Evolutionary conservation across 176 grass and related monocot genomes (phyloP).

Genomic region (Saccharum officinarum): DNA sequence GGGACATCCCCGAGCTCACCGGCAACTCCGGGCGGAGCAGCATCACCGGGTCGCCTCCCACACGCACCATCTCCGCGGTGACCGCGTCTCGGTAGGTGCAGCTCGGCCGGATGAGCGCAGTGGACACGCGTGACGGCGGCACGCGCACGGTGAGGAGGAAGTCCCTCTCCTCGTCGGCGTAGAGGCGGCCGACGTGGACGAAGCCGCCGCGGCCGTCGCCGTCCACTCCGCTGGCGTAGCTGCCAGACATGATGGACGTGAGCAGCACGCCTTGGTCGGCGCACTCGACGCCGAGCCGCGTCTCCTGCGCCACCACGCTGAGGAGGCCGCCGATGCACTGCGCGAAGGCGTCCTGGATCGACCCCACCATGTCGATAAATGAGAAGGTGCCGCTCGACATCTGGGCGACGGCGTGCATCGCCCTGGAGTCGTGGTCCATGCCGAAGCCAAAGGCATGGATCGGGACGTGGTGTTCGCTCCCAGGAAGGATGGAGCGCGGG

Average conservation of each 20-base stretch:
- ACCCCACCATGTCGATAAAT: conserved; percentile 49
- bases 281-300: conserved; percentile 49
- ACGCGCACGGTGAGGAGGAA: conserved; percentile 60
- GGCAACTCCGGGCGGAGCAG: conserved; percentile 21
- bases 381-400: conserved; percentile 74
- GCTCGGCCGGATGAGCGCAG: conserved; percentile 34
- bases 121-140: conserved; percentile 19
- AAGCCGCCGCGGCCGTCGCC: conserved; percentile 32
- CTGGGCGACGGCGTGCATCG: conserved; percentile 56
- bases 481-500: conserved; percentile 49
- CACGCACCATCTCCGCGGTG: conserved; percentile 26
- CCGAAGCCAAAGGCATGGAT: conserved; percentile 80
- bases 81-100: conserved; percentile 59
- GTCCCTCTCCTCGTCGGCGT: conserved; percentile 78
- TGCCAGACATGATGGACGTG: conserved; percentile 53
- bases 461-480: conserved; percentile 36
- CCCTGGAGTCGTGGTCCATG: conserved; percentile 50
- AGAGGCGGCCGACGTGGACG: conserved; percentile 60
- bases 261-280: conserved; percentile 40
- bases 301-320: conserved; percentile 59
- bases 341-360: conserved; percentile 71
- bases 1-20: conserved; percentile 11
- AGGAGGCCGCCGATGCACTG: conserved; percentile 74
- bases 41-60: conserved; percentile 36
- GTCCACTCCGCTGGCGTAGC: conserved; percentile 42